phyloP scores from a whole-genome alignment of 1,284 basidiomycete species.

The Abortiporus biennis region DNA sequence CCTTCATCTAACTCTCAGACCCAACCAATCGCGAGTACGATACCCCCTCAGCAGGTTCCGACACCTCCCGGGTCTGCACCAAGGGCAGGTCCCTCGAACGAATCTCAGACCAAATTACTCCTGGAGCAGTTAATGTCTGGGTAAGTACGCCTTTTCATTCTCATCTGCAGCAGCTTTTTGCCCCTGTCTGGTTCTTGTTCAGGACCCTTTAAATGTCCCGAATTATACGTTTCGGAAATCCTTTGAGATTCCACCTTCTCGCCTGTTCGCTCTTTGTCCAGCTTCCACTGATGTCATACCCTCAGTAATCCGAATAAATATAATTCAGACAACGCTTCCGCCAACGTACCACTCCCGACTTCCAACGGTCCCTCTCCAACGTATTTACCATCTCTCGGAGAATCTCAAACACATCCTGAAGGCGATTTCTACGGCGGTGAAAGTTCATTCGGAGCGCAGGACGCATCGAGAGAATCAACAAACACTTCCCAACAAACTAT shows the following conservation, averaged over 20 bases:
- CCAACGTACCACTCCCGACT: conserved; percentile 27
- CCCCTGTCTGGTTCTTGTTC: not conserved
- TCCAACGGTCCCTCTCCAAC: conserved; percentile 40
- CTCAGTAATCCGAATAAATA: conserved; percentile 27
- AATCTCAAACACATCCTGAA: conserved; percentile 21
- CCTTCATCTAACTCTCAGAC: conserved; percentile 33
- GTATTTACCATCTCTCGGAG: conserved; percentile 27
- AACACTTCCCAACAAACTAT: conserved; percentile 15
- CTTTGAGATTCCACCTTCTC: not conserved
- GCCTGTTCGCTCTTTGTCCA: conserved; percentile 1
- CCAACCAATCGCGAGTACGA: conserved; percentile 19
- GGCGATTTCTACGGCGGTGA: conserved; percentile 33
- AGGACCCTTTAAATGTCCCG: not conserved
- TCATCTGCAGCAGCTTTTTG: conserved; percentile 3
- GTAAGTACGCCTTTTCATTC: conserved; percentile 37
- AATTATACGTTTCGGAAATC: not conserved
- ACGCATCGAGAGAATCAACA: conserved; percentile 16
- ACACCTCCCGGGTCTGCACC: conserved; percentile 57
- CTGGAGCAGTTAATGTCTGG: conserved; percentile 76
- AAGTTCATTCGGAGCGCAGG: conserved; percentile 37
- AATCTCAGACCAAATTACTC: conserved; percentile 65
- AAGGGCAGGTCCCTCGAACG: conserved; percentile 43
- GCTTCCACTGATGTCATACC: conserved; percentile 8
- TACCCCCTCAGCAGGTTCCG: conserved; percentile 47
- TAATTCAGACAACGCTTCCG: conserved; percentile 41